Percentiles rank a stretch among this genome's conserved stretches.
Conservation (phyloP, 2,329 filamentous ascomycete genomes). For the Colletotrichum sp. region DNA sequence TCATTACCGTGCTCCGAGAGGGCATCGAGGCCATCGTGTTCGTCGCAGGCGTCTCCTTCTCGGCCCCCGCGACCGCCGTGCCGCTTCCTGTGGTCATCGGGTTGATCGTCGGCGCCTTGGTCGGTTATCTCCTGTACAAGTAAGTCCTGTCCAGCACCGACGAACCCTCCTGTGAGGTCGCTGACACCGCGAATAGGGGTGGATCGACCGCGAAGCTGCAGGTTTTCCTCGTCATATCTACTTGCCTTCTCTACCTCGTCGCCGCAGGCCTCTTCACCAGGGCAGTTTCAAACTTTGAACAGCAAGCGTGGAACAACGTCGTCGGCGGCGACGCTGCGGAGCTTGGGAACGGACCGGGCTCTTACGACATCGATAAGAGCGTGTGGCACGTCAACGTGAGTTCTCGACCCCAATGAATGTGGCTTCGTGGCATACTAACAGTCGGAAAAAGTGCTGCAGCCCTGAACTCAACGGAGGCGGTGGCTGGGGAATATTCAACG, state of each 20-base stretch:
- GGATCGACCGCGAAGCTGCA: constrained; percentile 57
- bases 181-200: constrained; percentile 33
- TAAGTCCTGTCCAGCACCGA: constrained; percentile 44
- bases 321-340: constrained; percentile 63
- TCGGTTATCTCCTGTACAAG: constrained; percentile 82
- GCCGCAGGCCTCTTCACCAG: constrained; percentile 83
- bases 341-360: constrained; percentile 67
- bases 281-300: constrained; percentile 76
- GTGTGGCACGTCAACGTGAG: constrained; percentile 84
- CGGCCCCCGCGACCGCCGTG: constrained; percentile 75
- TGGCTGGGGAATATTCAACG: constrained; percentile 88
- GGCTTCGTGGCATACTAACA: background rate
- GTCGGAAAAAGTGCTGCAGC: constrained; percentile 71
- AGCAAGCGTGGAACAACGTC: constrained; percentile 69
- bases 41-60: constrained; percentile 82
- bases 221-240: constrained; percentile 80
- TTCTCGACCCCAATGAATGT: constrained; percentile 23
- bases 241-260: constrained; percentile 84
- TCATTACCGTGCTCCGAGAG: constrained; percentile 86
- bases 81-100: constrained; percentile 79
- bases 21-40: constrained; percentile 88
- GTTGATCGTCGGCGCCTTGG: constrained; percentile 65
- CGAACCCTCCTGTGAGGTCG: background rate
- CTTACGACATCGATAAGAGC: constrained; percentile 78
- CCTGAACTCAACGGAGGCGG: constrained; percentile 74